Conservation (phyloP, 1,139 yeast species). For the Lodderomyces jiufengensis region DNA sequence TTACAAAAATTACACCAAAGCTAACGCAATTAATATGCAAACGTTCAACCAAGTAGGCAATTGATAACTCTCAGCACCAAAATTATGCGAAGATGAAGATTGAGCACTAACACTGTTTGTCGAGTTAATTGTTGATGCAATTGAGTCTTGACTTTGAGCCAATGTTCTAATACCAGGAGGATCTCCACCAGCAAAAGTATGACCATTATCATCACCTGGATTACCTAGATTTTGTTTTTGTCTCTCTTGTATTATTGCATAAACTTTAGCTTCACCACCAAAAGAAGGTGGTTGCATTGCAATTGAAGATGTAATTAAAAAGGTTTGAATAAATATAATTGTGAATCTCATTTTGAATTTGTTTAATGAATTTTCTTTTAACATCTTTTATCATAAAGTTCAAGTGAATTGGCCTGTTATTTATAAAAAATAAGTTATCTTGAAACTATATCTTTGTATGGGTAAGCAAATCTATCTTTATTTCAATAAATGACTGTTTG, state of each 20-base stretch:
- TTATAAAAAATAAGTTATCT: too few relatives aligned
- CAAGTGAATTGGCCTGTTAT: too few relatives aligned
- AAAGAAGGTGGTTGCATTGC: not conserved
- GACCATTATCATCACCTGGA: conserved; percentile 1
- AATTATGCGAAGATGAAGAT: too few relatives aligned
- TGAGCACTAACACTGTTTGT: too few relatives aligned
- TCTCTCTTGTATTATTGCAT: not conserved
- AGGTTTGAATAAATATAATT: not conserved
- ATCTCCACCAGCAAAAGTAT: conserved; percentile 1
- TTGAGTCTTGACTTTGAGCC: too few relatives aligned
- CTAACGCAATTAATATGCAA: too few relatives aligned
- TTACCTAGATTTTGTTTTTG: not conserved
- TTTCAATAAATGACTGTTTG: too few relatives aligned
- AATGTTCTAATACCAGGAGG: not conserved
- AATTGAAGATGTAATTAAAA: not conserved
- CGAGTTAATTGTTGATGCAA: too few relatives aligned
- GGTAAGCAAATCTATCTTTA: not conserved
- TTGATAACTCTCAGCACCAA: too few relatives aligned
- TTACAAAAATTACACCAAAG: too few relatives aligned
- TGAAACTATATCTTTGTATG: not conserved
- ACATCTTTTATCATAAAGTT: not conserved
- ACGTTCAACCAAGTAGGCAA: too few relatives aligned
- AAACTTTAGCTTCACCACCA: conserved; percentile 1
- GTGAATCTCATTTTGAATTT: not conserved
- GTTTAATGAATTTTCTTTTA: not conserved